Evolutionary conservation across 805 yeast genomes (phyloP), one percentile per base, ranked within the genome.

Genomic region (Spathaspora sp.): DNA sequence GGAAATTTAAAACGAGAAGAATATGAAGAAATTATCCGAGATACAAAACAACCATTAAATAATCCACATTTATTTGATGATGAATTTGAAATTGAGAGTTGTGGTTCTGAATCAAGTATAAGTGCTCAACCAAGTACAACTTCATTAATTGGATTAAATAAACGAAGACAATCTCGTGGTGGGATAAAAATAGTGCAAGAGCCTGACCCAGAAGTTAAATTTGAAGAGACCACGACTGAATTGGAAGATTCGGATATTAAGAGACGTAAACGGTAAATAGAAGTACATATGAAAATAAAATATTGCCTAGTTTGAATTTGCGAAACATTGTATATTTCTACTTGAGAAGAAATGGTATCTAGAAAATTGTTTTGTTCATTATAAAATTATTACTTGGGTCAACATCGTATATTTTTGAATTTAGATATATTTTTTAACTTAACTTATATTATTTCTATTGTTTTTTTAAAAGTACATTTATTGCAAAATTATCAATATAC

Each of bases 1-100:
- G 75, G 75, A 0, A 64, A 67, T 2, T 63, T 74, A 47, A 62
- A 62, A 23, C 62, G 64, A 42, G 68, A 61, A 18, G 73, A 67
- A 18, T 71, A 64, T 55, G 64, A 67, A 39, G 49, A 55, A 32
- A 50, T 75, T 49, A 55, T 75, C 4, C 59, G 58, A 18, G 77
- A 73, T 19, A 65, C 70, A 1, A 68, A 65, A 31, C 55, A 60
- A 23, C 66, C 66, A 9, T 68, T 72, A 1, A 55, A 59, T 9
- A 63, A 67, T 49, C 57, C 74, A 1, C 77, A 74, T 48, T 60
- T 74, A 17, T 73, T 73, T 50, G 72, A 70, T 16, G 76, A 69
- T 46, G 79, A 73, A 47, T 68, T 61, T 32, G 69, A 62, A 11
- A 62, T 55, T 28, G 61, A 54, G 17, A 57, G 56, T 26, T 50